Base-by-base conservation (phyloP, 2,329 filamentous ascomycete genomes). In the Trichoderma aggressivum region DNA sequence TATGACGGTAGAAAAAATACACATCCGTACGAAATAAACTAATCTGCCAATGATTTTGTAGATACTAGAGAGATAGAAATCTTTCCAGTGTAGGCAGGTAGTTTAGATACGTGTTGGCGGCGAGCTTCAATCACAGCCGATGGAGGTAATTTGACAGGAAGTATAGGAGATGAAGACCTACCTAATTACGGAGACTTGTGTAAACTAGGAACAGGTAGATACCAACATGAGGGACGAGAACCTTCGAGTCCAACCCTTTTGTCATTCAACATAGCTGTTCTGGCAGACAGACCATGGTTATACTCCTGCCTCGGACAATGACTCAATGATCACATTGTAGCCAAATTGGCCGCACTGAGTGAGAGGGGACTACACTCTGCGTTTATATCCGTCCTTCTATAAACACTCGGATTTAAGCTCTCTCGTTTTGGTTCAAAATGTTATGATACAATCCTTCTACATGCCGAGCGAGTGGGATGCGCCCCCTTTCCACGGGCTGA, bases 1-100 rank as follows among this genome's bases (percentile, higher is more conserved):
- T 47, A 47, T 5, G 18, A n/a, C 3, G 8, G 39, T 3, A 47
- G 8, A n/a, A 7, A 43, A n/a, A n/a, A 43, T 18, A n/a, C 18
- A n/a, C 14, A n/a, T 21, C 18, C 1, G 21, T 7, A 2, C 36
- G 0, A 7, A 47, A 2, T 8, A n/a, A 12, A 47, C 0, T 11
- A 11, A 47, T 47, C 8, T 47, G 18, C 18, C 10, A 3, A 21
- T 6, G 8, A n/a, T 47, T 47, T 12, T 2, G 21, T 21, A 21
- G n/a, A 21, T n/a, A 47, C 10, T 1, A 0, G 18, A 47, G 43
- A 47, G 10, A 4, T 47, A 1, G 5, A 47, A 47, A 10, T 47
- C 43, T 47, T 47, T 47, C 12, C 8, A 3, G 43, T 21, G 43
- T 4, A 47, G 39, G 7, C 0, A n/a, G 1, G 26, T 2, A 26